phyloP scores from a whole-genome alignment of 2,329 filamentous ascomycete species.

The Raffaelea albimanens region DNA sequence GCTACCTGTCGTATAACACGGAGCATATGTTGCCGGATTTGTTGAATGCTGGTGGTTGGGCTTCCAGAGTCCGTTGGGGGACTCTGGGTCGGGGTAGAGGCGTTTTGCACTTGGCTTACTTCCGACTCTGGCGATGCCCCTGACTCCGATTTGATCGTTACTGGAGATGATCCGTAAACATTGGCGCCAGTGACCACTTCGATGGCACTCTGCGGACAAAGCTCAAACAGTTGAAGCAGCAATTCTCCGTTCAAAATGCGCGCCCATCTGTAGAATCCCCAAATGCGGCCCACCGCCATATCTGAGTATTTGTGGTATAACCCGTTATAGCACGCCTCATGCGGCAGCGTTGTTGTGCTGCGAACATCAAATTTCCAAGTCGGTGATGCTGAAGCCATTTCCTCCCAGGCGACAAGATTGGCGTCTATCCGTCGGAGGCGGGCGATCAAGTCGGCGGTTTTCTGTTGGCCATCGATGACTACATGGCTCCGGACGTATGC shows the following conservation, averaged over 20 bases:
- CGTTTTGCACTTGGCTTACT: neutral
- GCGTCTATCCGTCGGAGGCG: constrained; percentile 30
- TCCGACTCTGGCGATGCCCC: too few species aligned
- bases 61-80: neutral
- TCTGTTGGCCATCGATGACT: constrained; percentile 26
- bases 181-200: too few species aligned
- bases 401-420: constrained; percentile 30
- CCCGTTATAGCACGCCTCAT: constrained; percentile 37
- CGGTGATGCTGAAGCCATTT: constrained; percentile 16
- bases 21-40: constrained; percentile 16
- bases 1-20: constrained; percentile 27
- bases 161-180: neutral
- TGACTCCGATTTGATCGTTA: neutral
- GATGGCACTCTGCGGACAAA: constrained; percentile 21
- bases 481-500: constrained; percentile 23
- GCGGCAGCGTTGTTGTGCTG: constrained; percentile 22
- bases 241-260: constrained; percentile 43
- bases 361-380: constrained; percentile 26
- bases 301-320: constrained; percentile 46
- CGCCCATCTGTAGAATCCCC: constrained; percentile 51
- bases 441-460: constrained; percentile 25
- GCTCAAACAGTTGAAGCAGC: constrained; percentile 30
- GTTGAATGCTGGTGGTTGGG: neutral
- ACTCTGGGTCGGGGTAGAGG: neutral
- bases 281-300: constrained; percentile 44